phyloP scores from a whole-genome alignment of 78 protist species.

The Polysphondylium violaceum region DNA sequence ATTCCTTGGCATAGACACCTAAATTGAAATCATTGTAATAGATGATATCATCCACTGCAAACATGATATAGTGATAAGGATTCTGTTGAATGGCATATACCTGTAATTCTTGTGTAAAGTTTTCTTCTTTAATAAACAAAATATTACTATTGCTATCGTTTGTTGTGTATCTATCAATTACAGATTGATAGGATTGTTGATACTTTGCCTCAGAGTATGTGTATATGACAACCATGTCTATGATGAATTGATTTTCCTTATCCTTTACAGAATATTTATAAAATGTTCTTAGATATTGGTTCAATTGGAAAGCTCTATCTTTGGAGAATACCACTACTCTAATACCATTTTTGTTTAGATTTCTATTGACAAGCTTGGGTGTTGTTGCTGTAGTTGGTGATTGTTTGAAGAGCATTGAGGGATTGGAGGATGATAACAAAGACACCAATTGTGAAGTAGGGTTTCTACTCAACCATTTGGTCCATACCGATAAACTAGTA shows the following conservation, averaged over 20 bases:
- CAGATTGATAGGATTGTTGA: conserved; percentile 3
- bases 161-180: not conserved
- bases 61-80: not conserved
- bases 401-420: not conserved
- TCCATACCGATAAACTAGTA: not conserved
- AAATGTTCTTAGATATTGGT: conserved; percentile 40
- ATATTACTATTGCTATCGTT: not conserved
- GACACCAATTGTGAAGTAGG: conserved; percentile 58
- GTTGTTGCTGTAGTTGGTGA: not conserved
- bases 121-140: conserved; percentile 28
- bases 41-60: conserved; percentile 67
- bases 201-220: conserved; percentile 46
- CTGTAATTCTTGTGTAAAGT: conserved; percentile 37
- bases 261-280: conserved; percentile 1
- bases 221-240: conserved; percentile 14
- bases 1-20: not conserved
- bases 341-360: conserved; percentile 44
- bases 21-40: conserved; percentile 39
- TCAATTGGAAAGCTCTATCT: conserved; percentile 70
- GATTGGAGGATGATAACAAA: conserved; percentile 6
- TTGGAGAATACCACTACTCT: conserved; percentile 56
- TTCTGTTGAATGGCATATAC: not conserved
- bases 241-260: not conserved
- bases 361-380: not conserved
- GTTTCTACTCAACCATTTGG: conserved; percentile 33